These are phyloP conservation scores for Colletotrichum sp. DNA, from an alignment of 2,329 filamentous ascomycete genomes.

Conservation along the genomic window DNA sequence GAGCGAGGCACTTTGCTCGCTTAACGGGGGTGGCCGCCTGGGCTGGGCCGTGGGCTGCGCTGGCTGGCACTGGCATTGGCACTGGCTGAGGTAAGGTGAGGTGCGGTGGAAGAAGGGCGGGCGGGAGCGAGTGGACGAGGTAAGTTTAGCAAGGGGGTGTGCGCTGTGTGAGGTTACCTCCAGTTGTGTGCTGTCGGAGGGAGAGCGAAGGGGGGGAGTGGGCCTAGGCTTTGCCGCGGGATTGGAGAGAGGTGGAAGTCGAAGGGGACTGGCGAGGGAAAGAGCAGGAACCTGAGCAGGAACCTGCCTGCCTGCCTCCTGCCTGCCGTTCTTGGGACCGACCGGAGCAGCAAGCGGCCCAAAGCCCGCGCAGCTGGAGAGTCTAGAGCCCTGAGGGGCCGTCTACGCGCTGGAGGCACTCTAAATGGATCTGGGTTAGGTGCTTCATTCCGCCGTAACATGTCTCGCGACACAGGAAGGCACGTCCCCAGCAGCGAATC, in stretches of 20 bases:
- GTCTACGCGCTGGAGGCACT: neutral
- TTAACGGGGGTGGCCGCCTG: conserved; percentile 20
- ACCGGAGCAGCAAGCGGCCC: neutral
- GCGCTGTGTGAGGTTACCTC: neutral
- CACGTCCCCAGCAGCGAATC: neutral
- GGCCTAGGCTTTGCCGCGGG: conserved; percentile 19
- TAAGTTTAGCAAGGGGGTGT: neutral
- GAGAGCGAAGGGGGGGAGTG: neutral
- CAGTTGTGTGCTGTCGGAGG: neutral
- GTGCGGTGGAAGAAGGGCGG: neutral
- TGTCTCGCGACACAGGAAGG: conserved; percentile 1
- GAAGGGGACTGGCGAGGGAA: neutral
- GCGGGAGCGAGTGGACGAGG: neutral
- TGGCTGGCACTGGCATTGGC: conserved; percentile 14
- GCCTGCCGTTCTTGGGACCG: neutral
- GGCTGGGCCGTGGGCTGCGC: conserved; percentile 3
- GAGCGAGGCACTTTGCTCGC: conserved; percentile 23
- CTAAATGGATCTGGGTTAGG: neutral
- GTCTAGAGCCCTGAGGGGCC: neutral
- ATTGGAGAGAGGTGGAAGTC: neutral
- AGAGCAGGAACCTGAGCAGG: neutral
- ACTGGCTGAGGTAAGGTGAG: conserved; percentile 1
- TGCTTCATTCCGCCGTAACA: neutral
- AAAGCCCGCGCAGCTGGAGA: neutral
- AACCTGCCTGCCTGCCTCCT: neutral